A percentile compares a stretch with the other conserved stretches of the same genome.
Evolutionary conservation across 164 flowering plant species (phyloP).

Genomic region (Chimonanthus salicifolius): DNA sequence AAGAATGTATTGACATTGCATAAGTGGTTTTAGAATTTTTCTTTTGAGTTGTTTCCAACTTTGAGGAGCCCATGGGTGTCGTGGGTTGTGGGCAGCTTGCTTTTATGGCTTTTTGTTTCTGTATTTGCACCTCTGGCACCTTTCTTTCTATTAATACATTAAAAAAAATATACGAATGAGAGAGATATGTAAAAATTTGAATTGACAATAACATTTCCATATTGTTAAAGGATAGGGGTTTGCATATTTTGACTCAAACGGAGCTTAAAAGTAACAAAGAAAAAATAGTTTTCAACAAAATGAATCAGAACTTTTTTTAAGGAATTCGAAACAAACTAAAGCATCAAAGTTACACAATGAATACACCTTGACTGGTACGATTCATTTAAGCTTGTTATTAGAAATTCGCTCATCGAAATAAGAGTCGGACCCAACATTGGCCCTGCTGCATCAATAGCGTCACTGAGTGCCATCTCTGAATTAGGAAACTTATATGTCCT

Average conservation of each 20-base stretch:
- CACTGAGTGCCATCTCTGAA: slow-evolving; percentile 57
- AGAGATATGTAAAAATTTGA: no score
- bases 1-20: no score
- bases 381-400: slow-evolving; percentile 91
- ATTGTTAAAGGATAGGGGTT: neutral
- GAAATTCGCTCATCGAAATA: slow-evolving; percentile 84
- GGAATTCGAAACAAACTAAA: neutral
- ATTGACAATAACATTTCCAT: no score
- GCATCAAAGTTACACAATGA: slow-evolving; percentile 2
- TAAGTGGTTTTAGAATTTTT: no score
- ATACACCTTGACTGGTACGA: slow-evolving; percentile 91
- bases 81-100: no score
- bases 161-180: no score
- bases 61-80: no score
- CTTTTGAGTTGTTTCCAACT: no score
- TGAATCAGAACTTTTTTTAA: neutral
- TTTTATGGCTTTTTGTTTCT: no score
- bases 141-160: no score
- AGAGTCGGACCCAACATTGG: slow-evolving; percentile 70
- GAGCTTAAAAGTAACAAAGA: neutral
- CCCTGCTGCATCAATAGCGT: slow-evolving; percentile 90
- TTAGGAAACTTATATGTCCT: slow-evolving; percentile 70
- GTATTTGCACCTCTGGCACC: no score
- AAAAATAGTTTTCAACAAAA: neutral
- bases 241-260: neutral